Percentiles rank a stretch among this genome's conserved stretches.
phyloP scores from a whole-genome alignment of 2,329 filamentous ascomycete genomes.

The Ascochyta lentis region DNA sequence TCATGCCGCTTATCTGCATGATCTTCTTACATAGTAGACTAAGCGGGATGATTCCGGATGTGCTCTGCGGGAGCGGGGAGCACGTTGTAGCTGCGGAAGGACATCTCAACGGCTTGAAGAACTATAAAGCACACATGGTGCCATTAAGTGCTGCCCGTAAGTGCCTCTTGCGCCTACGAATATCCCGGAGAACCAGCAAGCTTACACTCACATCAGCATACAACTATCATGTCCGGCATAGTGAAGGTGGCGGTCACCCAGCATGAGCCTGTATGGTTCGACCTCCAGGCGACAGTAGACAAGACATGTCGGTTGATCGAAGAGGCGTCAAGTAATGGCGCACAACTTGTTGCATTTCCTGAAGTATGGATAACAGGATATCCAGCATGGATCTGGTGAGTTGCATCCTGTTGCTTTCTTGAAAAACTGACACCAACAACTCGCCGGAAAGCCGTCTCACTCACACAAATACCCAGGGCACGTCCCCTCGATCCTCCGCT shows the following conservation, averaged over 20 bases:
- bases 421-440: not conserved
- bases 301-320: slow-evolving; percentile 66
- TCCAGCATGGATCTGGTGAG: slow-evolving; percentile 56
- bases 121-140: not conserved
- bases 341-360: slow-evolving; percentile 60
- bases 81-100: not conserved
- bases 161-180: not conserved
- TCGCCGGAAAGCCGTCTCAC: slow-evolving; percentile 15
- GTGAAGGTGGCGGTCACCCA: slow-evolving; percentile 60
- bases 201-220: too few relatives aligned
- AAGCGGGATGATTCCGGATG: slow-evolving; percentile 1
- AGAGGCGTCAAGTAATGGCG: slow-evolving; percentile 61
- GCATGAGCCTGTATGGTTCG: slow-evolving; percentile 66
- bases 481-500: slow-evolving; percentile 52
- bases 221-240: not conserved
- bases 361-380: slow-evolving; percentile 57
- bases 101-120: not conserved
- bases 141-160: not conserved
- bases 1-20: slow-evolving; percentile 1
- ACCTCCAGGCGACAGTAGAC: slow-evolving; percentile 60
- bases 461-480: slow-evolving; percentile 37
- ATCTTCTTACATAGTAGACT: not conserved
- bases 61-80: not conserved
- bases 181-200: too few relatives aligned
- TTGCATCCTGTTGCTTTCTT: not conserved